Conservation (phyloP, 208 protist species). For the Perkinsela sp. region DNA sequence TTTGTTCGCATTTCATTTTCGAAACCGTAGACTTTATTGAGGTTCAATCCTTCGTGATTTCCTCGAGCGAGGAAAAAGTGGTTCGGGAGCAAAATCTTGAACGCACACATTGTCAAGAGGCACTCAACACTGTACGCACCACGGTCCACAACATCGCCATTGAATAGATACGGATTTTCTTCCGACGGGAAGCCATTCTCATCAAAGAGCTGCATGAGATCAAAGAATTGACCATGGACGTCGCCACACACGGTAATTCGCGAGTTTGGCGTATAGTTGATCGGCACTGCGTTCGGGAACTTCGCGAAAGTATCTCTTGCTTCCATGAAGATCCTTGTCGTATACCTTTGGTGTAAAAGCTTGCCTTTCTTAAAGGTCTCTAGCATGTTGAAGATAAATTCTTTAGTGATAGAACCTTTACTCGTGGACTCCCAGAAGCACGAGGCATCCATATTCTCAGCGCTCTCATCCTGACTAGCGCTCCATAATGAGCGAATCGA, state of each 20-base stretch:
- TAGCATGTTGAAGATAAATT: slow-evolving; percentile 47
- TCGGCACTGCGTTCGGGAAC: slow-evolving; percentile 46
- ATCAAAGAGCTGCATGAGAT: slow-evolving; percentile 86
- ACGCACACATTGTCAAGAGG: slow-evolving; percentile 75
- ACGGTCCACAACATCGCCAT: slow-evolving; percentile 82
- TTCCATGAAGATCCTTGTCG: slow-evolving; percentile 50
- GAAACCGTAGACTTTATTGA: slow-evolving; percentile 94
- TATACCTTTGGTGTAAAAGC: slow-evolving; percentile 40
- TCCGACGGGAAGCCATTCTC: slow-evolving; percentile 41
- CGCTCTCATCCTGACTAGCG: too few relatives aligned
- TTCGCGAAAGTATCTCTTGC: slow-evolving; percentile 32
- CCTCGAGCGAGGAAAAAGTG: slow-evolving; percentile 74
- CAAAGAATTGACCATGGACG: slow-evolving; percentile 93
- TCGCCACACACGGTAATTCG: slow-evolving; percentile 91
- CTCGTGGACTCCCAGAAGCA: slow-evolving; percentile 21
- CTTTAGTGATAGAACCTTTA: slow-evolving; percentile 20
- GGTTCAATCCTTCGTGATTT: slow-evolving; percentile 79
- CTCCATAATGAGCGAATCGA: too few relatives aligned
- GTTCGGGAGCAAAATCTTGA: slow-evolving; percentile 81
- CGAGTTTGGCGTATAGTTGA: slow-evolving; percentile 42
- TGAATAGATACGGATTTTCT: slow-evolving; percentile 79
- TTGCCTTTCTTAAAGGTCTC: slow-evolving; percentile 39
- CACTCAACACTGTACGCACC: slow-evolving; percentile 87
- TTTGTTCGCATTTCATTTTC: slow-evolving; percentile 85
- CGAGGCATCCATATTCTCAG: too few relatives aligned